Conservation (phyloP, 2,329 filamentous ascomycete genomes). For the Aspergillus fructus region DNA sequence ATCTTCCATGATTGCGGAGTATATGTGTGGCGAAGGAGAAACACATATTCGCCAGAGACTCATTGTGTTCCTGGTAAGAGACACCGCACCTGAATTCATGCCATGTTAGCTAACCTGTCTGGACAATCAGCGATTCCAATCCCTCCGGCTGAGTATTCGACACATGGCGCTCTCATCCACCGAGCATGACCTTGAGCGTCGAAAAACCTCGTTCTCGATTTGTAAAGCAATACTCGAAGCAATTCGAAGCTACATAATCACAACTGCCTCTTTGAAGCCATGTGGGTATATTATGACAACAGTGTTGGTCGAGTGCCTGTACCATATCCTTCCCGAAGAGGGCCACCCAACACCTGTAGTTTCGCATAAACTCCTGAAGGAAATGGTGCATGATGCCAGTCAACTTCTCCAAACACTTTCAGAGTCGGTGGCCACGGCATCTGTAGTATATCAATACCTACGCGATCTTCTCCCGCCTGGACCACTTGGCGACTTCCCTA, state of each 20-base stretch:
- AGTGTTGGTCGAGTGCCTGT: not conserved
- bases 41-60: not conserved
- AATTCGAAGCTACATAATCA: not conserved
- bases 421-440: not conserved
- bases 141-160: not conserved
- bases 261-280: not conserved
- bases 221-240: not conserved
- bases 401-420: not conserved
- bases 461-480: not conserved
- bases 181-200: not conserved
- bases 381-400: not conserved
- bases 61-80: not conserved
- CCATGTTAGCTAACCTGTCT: too few relatives aligned
- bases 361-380: not conserved
- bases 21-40: not conserved
- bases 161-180: not conserved
- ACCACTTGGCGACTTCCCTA: too few relatives aligned
- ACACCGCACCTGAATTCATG: too few relatives aligned
- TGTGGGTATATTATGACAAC: not conserved
- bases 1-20: not conserved
- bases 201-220: not conserved
- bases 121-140: not conserved
- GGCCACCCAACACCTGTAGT: not conserved
- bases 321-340: not conserved
- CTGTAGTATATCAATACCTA: not conserved